A percentile compares a stretch with the other conserved stretches of the same genome.
phyloP scores from a whole-genome alignment of 2,329 filamentous ascomycete genomes.

The Arthrocladium fulminans region DNA sequence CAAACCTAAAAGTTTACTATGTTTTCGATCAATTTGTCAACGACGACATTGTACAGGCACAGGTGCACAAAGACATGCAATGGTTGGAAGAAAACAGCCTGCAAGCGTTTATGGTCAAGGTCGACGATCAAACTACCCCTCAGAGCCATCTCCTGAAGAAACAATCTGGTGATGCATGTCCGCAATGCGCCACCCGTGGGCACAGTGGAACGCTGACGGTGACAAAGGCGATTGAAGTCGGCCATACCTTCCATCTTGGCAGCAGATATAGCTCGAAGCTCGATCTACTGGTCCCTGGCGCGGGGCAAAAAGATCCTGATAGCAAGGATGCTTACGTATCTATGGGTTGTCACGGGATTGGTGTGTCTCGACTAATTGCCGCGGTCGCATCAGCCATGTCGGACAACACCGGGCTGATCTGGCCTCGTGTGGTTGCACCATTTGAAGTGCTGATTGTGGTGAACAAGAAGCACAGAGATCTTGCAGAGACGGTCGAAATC shows the following conservation, averaged over 20 bases:
- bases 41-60: slow-evolving; percentile 5
- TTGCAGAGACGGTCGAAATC: slow-evolving; percentile 32
- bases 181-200: slow-evolving; percentile 48
- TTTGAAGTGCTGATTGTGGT: slow-evolving; percentile 66
- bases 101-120: slow-evolving; percentile 11
- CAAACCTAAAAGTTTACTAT: slow-evolving; percentile 14
- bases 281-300: slow-evolving; percentile 46
- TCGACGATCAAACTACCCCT: background rate
- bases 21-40: slow-evolving; percentile 16
- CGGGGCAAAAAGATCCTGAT: slow-evolving; percentile 11
- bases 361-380: slow-evolving; percentile 80
- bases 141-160: slow-evolving; percentile 51
- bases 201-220: slow-evolving; percentile 51
- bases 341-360: slow-evolving; percentile 97
- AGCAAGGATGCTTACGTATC: slow-evolving; percentile 38
- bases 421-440: slow-evolving; percentile 79
- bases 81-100: slow-evolving; percentile 6
- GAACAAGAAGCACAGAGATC: slow-evolving; percentile 30
- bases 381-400: slow-evolving; percentile 70
- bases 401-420: slow-evolving; percentile 68
- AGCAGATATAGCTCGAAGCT: slow-evolving; percentile 77
- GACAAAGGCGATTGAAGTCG: slow-evolving; percentile 74
- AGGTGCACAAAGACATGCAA: background rate
- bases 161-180: slow-evolving; percentile 61
- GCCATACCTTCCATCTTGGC: slow-evolving; percentile 90